Conservation (phyloP, 2,329 filamentous ascomycete species). For the Alternaria brassicicola region DNA sequence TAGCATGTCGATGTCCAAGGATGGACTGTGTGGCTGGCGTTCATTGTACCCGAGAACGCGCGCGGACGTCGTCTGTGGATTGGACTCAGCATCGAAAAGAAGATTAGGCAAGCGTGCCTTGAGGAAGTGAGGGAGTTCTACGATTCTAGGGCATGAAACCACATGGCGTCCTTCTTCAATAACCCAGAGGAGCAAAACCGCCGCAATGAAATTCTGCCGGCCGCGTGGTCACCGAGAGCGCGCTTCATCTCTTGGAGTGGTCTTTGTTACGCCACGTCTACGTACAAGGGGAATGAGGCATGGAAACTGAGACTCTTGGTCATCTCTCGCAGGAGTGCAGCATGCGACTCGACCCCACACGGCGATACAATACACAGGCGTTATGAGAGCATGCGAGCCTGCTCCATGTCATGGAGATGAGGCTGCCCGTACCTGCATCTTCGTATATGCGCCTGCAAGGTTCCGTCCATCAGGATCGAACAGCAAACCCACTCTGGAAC, state of each 20-base stretch:
- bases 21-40: background rate
- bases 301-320: background rate
- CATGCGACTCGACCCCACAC: background rate
- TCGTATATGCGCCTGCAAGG: constrained; percentile 7
- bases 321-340: background rate
- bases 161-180: background rate
- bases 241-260: background rate
- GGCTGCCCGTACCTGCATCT: constrained; percentile 3
- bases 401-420: background rate
- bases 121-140: background rate
- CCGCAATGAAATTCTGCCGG: background rate
- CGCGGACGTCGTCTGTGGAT: background rate
- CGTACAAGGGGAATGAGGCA: background rate
- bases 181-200: background rate
- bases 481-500: background rate
- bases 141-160: background rate
- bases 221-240: background rate
- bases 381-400: background rate
- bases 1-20: background rate
- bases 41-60: background rate
- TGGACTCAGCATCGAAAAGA: background rate
- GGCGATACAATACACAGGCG: background rate
- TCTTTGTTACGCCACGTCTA: background rate
- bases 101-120: background rate
- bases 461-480: background rate